Evolutionary conservation across 116 monocot genomes (phyloP).

Genomic region (Dioscorea cayenensis): DNA sequence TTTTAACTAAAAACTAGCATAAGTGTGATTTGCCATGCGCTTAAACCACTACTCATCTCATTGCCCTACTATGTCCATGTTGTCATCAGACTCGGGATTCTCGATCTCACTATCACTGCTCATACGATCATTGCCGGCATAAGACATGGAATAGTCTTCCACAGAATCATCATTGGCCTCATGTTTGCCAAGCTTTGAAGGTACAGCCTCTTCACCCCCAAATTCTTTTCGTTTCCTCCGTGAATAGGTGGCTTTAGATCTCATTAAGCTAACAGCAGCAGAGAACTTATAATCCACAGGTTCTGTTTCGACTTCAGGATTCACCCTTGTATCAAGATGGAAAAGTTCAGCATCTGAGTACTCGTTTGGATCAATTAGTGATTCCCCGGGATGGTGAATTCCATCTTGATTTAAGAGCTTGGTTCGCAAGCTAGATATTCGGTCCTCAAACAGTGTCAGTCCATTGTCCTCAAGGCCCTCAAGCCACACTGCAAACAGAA

Average conservation of each 20-base stretch:
- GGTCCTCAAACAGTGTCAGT: slow-evolving; percentile 36
- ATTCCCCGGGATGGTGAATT: slow-evolving; percentile 4
- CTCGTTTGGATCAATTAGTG: slow-evolving; percentile 9
- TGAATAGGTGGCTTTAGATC: slow-evolving; percentile 16
- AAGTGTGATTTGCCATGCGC: neutral
- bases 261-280: slow-evolving; percentile 62
- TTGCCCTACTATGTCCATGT: slow-evolving; percentile 50
- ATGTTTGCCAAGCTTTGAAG: slow-evolving; percentile 46
- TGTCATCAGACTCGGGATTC: slow-evolving; percentile 55
- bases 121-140: slow-evolving; percentile 5
- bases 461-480: slow-evolving; percentile 54
- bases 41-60: neutral
- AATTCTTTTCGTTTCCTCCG: slow-evolving; percentile 47
- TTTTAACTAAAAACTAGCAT: neutral
- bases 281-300: slow-evolving; percentile 45
- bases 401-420: slow-evolving; percentile 34
- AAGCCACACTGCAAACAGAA: slow-evolving; percentile 54
- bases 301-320: slow-evolving; percentile 34
- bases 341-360: slow-evolving; percentile 39
- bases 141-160: slow-evolving; percentile 21
- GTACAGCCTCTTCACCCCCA: slow-evolving; percentile 14
- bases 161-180: slow-evolving; percentile 25
- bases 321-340: slow-evolving; percentile 45
- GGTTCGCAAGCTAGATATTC: slow-evolving; percentile 12
- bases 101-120: slow-evolving; percentile 77